Evolutionary conservation across 2,329 filamentous ascomycete species (phyloP).

Genomic region (Podosphaera fusca): DNA sequence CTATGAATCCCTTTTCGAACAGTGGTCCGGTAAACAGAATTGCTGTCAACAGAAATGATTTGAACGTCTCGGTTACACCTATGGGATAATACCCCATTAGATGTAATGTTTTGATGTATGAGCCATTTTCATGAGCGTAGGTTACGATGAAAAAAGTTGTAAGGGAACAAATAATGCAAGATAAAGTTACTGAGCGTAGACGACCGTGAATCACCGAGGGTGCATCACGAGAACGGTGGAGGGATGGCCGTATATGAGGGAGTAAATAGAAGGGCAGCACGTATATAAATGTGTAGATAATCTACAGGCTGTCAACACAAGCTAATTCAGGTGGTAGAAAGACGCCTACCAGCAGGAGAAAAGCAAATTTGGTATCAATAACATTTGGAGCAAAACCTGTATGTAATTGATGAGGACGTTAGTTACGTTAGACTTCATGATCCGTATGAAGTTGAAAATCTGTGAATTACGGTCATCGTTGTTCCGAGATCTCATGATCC

Average conservation of each 20-base stretch:
- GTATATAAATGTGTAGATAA: slow-evolving; percentile 70
- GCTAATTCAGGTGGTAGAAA: not conserved
- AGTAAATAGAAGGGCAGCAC: slow-evolving; percentile 81
- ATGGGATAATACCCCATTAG: slow-evolving; percentile 66
- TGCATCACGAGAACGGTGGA: slow-evolving; percentile 60
- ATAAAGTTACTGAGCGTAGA: slow-evolving; percentile 55
- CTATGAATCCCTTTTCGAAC: slow-evolving; percentile 54
- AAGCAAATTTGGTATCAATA: slow-evolving; percentile 10
- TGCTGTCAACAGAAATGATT: slow-evolving; percentile 45
- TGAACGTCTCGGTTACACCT: slow-evolving; percentile 37
- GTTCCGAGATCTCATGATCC: not conserved
- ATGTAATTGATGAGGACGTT: not conserved
- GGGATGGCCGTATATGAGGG: slow-evolving; percentile 53
- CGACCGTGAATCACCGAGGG: slow-evolving; percentile 74
- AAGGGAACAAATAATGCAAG: slow-evolving; percentile 44
- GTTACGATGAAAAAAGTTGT: slow-evolving; percentile 44
- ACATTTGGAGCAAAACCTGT: not conserved
- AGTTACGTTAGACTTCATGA: not conserved
- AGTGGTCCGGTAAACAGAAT: slow-evolving; percentile 68
- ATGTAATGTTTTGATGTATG: slow-evolving; percentile 33
- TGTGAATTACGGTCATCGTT: too few relatives aligned
- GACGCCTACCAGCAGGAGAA: slow-evolving; percentile 10
- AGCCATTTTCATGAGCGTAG: slow-evolving; percentile 26
- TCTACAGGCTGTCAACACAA: slow-evolving; percentile 20
- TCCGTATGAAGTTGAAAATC: not conserved